Evolutionary conservation across 2,329 filamentous ascomycete species (phyloP).

Genomic region (Dryadomyces sulphureus): DNA sequence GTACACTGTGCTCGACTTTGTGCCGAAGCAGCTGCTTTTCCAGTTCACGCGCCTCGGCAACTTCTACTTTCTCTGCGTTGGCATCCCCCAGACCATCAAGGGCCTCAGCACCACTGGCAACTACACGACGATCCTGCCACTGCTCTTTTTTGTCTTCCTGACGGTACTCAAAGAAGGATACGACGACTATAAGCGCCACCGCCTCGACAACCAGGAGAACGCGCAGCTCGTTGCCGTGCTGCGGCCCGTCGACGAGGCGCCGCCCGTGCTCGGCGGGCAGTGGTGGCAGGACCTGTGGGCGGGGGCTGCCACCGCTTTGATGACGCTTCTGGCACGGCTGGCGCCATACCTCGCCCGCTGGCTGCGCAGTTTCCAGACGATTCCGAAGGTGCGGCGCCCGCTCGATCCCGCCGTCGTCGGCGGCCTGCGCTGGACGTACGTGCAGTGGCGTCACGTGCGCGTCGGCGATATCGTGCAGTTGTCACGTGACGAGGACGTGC

Average conservation of each 20-base stretch:
- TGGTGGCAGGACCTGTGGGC: neutral
- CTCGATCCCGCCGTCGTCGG: slow-evolving; percentile 38
- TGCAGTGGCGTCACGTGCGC: slow-evolving; percentile 29
- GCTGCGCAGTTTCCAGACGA: neutral
- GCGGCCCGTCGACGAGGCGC: slow-evolving; percentile 11
- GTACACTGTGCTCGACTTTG: slow-evolving; percentile 71
- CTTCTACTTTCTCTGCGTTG: slow-evolving; percentile 75
- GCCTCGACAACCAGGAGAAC: slow-evolving; percentile 73
- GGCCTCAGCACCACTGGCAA: slow-evolving; percentile 62
- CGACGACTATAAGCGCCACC: slow-evolving; percentile 68
- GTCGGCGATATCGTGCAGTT: slow-evolving; percentile 35
- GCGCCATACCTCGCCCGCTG: too few relatives aligned
- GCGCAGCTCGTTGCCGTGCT: slow-evolving; percentile 32
- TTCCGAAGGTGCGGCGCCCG: neutral
- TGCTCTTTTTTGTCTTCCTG: slow-evolving; percentile 62
- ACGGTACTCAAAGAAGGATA: slow-evolving; percentile 80
- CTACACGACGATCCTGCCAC: slow-evolving; percentile 59
- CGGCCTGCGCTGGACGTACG: slow-evolving; percentile 34
- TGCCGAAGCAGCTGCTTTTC: slow-evolving; percentile 71
- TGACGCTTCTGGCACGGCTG: neutral
- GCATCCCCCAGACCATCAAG: slow-evolving; percentile 70
- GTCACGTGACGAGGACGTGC: slow-evolving; percentile 59
- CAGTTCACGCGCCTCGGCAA: slow-evolving; percentile 80
- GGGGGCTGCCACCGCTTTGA: too few relatives aligned
- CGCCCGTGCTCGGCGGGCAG: neutral